These are phyloP conservation scores for Spizellomyces punctatus DNA, from an alignment of 192 early-diverging fungal genomes.

Conservation along the genomic window DNA sequence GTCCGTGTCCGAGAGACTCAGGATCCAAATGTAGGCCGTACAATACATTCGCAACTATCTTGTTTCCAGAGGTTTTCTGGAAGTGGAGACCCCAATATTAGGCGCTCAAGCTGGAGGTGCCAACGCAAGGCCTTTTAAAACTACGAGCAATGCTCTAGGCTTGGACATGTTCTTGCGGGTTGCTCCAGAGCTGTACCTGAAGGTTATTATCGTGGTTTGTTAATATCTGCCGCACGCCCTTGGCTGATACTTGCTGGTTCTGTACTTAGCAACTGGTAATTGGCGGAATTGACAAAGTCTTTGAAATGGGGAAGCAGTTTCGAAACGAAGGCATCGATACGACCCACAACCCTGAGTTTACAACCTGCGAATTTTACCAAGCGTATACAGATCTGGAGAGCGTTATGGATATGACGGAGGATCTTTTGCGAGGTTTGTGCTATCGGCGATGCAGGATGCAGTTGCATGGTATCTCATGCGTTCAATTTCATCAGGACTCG, in stretches of 20 bases:
- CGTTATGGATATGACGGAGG: slow-evolving; percentile 72
- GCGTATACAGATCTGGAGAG: slow-evolving; percentile 73
- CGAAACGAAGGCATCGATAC: slow-evolving; percentile 89
- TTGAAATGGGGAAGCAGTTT: slow-evolving; percentile 89
- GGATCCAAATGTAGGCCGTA: slow-evolving; percentile 46
- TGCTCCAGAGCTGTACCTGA: slow-evolving; percentile 84
- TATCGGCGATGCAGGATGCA: neutral
- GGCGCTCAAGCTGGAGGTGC: slow-evolving; percentile 77
- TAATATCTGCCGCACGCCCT: too few relatives aligned
- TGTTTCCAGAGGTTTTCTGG: slow-evolving; percentile 67
- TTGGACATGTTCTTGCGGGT: slow-evolving; percentile 75
- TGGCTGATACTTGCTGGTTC: too few relatives aligned
- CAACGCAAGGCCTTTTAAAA: slow-evolving; percentile 77
- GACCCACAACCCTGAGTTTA: slow-evolving; percentile 89
- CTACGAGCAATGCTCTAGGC: slow-evolving; percentile 64
- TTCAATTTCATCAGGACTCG: slow-evolving; percentile 10
- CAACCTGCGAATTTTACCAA: slow-evolving; percentile 87
- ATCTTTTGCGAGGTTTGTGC: slow-evolving; percentile 51
- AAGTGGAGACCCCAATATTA: slow-evolving; percentile 85
- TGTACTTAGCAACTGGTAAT: slow-evolving; percentile 72
- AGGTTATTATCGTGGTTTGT: slow-evolving; percentile 41
- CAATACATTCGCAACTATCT: slow-evolving; percentile 67
- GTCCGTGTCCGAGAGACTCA: too few relatives aligned
- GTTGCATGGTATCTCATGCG: slow-evolving; percentile 1
- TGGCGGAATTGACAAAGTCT: slow-evolving; percentile 82